These are phyloP conservation scores for Penicillium macrosclerotiorum DNA, from an alignment of 495 filamentous ascomycete genomes.

Conservation along the genomic window DNA sequence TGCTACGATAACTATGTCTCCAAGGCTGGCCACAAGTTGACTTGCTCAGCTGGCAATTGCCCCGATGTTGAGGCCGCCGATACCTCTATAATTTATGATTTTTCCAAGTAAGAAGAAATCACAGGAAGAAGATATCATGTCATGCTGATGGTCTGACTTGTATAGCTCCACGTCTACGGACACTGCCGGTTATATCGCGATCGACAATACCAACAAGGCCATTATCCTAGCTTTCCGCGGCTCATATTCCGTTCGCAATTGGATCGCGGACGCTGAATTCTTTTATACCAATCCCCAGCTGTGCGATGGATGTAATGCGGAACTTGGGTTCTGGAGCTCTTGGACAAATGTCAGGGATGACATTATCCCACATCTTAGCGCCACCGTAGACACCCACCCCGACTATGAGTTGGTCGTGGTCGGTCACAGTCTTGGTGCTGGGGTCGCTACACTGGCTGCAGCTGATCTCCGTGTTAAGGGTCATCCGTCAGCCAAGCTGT, in stretches of 20 bases:
- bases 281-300: slow-evolving; percentile 33
- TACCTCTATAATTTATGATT: slow-evolving; percentile 53
- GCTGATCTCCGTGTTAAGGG: slow-evolving; percentile 52
- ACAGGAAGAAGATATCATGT: neutral
- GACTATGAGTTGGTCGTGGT: slow-evolving; percentile 52
- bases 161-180: slow-evolving; percentile 55
- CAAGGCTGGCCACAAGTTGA: slow-evolving; percentile 44
- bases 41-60: slow-evolving; percentile 55
- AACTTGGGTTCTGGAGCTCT: slow-evolving; percentile 53
- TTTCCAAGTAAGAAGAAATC: slow-evolving; percentile 51
- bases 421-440: slow-evolving; percentile 66
- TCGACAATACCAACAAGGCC: slow-evolving; percentile 55
- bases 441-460: slow-evolving; percentile 58
- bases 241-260: slow-evolving; percentile 62
- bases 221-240: slow-evolving; percentile 69
- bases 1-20: slow-evolving; percentile 53
- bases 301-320: slow-evolving; percentile 48
- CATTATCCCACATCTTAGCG: slow-evolving; percentile 36
- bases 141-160: neutral
- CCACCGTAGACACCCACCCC: slow-evolving; percentile 35
- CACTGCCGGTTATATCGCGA: slow-evolving; percentile 61
- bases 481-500: slow-evolving; percentile 38
- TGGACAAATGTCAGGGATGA: slow-evolving; percentile 42
- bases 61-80: slow-evolving; percentile 52
- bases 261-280: slow-evolving; percentile 56